Evolutionary conservation across 768 basidiomycete genomes (phyloP).

Genomic region (Suillus decipiens): DNA sequence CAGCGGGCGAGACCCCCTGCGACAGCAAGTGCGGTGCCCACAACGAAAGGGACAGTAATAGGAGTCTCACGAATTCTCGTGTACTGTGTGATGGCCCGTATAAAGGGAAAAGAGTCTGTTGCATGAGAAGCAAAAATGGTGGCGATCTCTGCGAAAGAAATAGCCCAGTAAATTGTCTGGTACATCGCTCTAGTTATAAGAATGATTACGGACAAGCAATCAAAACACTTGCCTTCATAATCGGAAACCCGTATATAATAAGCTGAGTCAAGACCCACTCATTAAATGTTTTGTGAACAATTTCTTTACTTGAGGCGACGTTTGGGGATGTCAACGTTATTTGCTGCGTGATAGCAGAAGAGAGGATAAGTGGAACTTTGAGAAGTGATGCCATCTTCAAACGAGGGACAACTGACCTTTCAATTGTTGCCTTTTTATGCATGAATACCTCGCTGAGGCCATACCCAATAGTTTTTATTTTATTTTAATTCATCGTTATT

Average conservation of each 20-base stretch:
- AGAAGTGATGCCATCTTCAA: slow-evolving; percentile 28
- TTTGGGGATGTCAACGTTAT: slow-evolving; percentile 46
- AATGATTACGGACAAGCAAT: not conserved
- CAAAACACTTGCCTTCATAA: not conserved
- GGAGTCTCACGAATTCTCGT: not conserved
- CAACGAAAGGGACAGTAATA: slow-evolving; percentile 15
- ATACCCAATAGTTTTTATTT: too few species aligned
- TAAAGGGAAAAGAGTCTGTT: not conserved
- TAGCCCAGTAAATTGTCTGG: slow-evolving; percentile 3
- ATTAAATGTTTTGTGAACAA: slow-evolving; percentile 18
- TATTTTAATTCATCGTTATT: too few species aligned
- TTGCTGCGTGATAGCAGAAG: slow-evolving; percentile 42
- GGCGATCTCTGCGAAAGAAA: slow-evolving; percentile 2
- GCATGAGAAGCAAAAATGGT: not conserved
- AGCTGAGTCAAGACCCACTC: not conserved
- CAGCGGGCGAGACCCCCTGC: slow-evolving; percentile 28
- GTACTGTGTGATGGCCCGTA: not conserved
- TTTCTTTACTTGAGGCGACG: slow-evolving; percentile 39
- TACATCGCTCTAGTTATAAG: not conserved
- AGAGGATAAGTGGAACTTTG: slow-evolving; percentile 43
- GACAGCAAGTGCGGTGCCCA: slow-evolving; percentile 25
- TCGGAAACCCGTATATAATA: not conserved
- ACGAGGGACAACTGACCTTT: not conserved
- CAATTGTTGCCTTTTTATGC: not conserved
- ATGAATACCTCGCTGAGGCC: too few species aligned